Percentiles rank a stretch among this genome's conserved stretches.
Evolutionary conservation across 768 basidiomycete species (phyloP).

Genomic region (Tylopilus rubrobrunneus): DNA sequence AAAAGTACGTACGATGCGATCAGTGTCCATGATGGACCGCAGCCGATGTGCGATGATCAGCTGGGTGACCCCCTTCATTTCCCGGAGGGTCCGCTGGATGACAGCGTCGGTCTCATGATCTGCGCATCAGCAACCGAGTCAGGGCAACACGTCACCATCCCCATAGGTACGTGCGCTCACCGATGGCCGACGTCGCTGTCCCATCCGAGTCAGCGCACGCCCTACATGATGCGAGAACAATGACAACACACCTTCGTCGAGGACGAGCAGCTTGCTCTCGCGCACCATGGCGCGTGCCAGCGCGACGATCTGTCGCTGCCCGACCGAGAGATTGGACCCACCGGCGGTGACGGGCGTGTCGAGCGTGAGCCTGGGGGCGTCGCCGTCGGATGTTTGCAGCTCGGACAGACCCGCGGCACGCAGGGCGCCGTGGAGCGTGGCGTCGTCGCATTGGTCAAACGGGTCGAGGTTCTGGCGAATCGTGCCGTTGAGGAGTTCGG

Average conservation of each 20-base stretch:
- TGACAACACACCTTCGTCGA: constrained; percentile 35
- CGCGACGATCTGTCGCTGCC: constrained; percentile 47
- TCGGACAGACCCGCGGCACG: too few species aligned
- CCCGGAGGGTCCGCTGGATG: background rate
- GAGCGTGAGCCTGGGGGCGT: constrained; percentile 32
- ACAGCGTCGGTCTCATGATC: background rate
- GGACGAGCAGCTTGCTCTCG: constrained; percentile 40
- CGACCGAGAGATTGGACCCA: constrained; percentile 36
- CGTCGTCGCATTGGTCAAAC: constrained; percentile 46
- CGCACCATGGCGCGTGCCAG: constrained; percentile 41
- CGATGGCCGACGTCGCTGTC: constrained; percentile 11
- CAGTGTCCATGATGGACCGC: background rate
- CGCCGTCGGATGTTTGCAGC: background rate
- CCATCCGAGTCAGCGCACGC: too few species aligned
- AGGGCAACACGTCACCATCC: background rate
- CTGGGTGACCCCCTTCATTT: background rate
- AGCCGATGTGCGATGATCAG: background rate
- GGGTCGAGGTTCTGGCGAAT: constrained; percentile 49
- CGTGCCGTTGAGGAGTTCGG: constrained; percentile 41
- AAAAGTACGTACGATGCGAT: background rate
- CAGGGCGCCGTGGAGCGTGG: background rate
- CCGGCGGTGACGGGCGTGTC: constrained; percentile 47
- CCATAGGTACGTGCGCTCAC: background rate
- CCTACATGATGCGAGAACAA: too few species aligned
- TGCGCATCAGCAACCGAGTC: background rate